Evolutionary conservation across 2,329 filamentous ascomycete genomes (phyloP).

Genomic region (Colletotrichum theobromicola): DNA sequence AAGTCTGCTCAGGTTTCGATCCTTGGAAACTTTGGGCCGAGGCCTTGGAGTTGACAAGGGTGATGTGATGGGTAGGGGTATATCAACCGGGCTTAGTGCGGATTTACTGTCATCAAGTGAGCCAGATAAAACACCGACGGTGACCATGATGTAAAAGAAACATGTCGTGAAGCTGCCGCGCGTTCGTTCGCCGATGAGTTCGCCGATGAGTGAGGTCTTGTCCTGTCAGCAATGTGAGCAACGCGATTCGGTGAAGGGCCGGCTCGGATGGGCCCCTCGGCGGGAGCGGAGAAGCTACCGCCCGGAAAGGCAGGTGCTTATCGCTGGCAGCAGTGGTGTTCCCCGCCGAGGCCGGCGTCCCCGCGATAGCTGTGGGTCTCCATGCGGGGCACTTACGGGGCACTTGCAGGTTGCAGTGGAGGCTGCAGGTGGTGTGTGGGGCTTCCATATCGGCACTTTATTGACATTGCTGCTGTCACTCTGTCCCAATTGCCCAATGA

Average conservation of each 20-base stretch:
- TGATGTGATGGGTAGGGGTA: no score
- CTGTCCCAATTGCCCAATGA: background rate
- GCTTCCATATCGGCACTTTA: conserved; percentile 12
- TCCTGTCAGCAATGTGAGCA: background rate
- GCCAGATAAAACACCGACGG: background rate
- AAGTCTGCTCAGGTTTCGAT: conserved; percentile 29
- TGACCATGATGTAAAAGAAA: background rate
- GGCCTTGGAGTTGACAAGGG: background rate
- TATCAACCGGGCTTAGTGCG: background rate
- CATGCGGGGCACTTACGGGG: no score
- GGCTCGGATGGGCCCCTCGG: background rate
- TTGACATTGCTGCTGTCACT: background rate
- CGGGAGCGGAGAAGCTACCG: background rate
- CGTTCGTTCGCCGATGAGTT: background rate
- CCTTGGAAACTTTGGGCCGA: background rate
- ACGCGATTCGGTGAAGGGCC: background rate
- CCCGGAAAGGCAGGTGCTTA: background rate
- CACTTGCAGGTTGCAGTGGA: no score
- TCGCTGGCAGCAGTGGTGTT: background rate
- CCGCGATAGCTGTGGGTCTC: background rate
- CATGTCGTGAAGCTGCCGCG: background rate
- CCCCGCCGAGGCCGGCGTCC: conserved; percentile 1
- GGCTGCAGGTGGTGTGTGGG: no score
- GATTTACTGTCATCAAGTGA: no score
- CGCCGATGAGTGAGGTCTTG: background rate